Base-by-base conservation (phyloP, 176 grass and related monocot species). In the Hordeum marinum region DNA sequence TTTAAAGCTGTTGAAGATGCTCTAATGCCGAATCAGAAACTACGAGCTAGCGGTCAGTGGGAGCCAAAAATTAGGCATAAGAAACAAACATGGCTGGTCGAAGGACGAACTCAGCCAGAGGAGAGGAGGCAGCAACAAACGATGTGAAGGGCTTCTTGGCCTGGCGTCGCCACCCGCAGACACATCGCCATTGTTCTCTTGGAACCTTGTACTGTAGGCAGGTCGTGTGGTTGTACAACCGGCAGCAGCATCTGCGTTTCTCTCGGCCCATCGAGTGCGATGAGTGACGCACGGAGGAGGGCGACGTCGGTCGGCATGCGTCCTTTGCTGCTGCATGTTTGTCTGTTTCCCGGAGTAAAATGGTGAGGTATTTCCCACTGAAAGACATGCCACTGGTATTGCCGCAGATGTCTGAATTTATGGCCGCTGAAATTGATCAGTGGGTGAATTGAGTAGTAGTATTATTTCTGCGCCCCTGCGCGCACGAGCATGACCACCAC, bases 161-260 rank as follows among this genome's bases (percentile, higher is more conserved):
- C 23, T 79, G 54, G 26, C 59, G 8, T 65, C 5, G 70, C 67
- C 46, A 78, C 18, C 77, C 45, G 31, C 54, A 68, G 78, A 63
- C 74, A 86, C 46, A 15, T 46, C 65, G 63, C 73, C 27, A 87
- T 83, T 90, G 80, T 90, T 87, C 24, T 57, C 67, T 67, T 73
- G 88, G 73, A 78, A 86, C 55, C 57, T 83, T 35, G 88, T 12
- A 74, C 84, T 74, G 68, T 46, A 11, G 42, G 35, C 43, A 27
- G 72, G 72, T 75, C 70, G 41, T 48, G 45, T 71, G 18, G 31
- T 34, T 14, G 8, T 35, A 72, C 40, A 6, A 68, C 54, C 54
- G 54, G 18, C 20, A 2, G 54, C 54, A 52, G 48, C 48, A 52
- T 52, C 15, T 18, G 67, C 68, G 7, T 45, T 25, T n/a, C 68